These are phyloP conservation scores for Botrytis hyacinthi DNA, from an alignment of 2,329 filamentous ascomycete genomes.

Conservation along the genomic window DNA sequence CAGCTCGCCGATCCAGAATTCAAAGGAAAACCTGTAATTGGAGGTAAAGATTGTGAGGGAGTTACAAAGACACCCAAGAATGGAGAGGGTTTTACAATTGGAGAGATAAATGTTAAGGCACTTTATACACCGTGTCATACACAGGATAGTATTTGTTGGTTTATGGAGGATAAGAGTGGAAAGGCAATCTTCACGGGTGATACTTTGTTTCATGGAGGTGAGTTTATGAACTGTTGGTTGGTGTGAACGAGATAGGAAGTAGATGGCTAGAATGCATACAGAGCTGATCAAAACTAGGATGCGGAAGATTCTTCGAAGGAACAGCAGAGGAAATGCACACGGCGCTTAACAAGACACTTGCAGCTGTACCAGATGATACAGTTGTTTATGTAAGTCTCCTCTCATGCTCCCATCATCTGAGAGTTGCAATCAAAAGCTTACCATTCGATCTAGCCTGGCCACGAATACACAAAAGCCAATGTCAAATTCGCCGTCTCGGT, in stretches of 20 bases:
- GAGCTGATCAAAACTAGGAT: constrained; percentile 56
- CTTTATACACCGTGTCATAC: constrained; percentile 98
- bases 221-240: constrained; percentile 25
- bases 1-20: constrained; percentile 34
- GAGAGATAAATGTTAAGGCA: constrained; percentile 76
- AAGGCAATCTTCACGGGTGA: constrained; percentile 92
- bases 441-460: constrained; percentile 64
- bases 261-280: not conserved
- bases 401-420: not conserved
- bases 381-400: constrained; percentile 71
- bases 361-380: constrained; percentile 80
- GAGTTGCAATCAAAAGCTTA: constrained; percentile 23
- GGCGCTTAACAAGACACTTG: constrained; percentile 83
- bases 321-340: constrained; percentile 87
- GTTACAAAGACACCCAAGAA: constrained; percentile 77
- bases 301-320: constrained; percentile 94
- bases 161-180: constrained; percentile 70
- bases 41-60: constrained; percentile 79
- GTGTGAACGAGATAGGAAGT: not conserved
- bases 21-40: constrained; percentile 65
- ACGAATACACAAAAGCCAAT: constrained; percentile 98
- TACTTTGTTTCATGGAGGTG: constrained; percentile 90
- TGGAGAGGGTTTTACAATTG: constrained; percentile 76
- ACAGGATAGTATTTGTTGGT: constrained; percentile 97
- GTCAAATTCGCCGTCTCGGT: constrained; percentile 83